These are phyloP conservation scores for Conticribra guillardii DNA, from an alignment of 108 stramenopile genomes.

Conservation along the genomic window DNA sequence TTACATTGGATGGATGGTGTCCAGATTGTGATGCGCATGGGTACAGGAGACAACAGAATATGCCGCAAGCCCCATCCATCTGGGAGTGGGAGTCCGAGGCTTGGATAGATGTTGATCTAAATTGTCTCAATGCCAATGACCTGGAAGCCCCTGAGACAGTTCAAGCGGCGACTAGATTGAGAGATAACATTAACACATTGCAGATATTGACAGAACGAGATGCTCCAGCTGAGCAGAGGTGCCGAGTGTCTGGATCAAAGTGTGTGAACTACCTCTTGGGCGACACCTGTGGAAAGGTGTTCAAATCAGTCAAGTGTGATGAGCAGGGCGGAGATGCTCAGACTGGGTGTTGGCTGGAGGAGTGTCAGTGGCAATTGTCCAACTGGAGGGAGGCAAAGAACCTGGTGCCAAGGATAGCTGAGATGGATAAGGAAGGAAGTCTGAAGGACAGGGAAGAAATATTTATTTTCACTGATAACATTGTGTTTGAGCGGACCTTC, in stretches of 20 bases:
- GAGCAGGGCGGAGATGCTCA: no score
- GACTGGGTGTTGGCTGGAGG: constrained; percentile 13
- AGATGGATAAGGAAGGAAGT: not conserved
- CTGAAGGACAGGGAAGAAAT: constrained; percentile 34
- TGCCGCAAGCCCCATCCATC: no score
- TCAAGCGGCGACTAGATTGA: not conserved
- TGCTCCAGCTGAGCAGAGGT: not conserved
- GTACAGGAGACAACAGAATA: not conserved
- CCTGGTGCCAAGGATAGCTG: constrained; percentile 17
- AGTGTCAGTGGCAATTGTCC: constrained; percentile 5
- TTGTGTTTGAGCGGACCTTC: constrained; percentile 36
- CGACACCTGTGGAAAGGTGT: constrained; percentile 35
- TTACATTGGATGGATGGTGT: constrained; percentile 52
- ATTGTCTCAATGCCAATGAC: no score
- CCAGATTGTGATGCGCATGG: constrained; percentile 37
- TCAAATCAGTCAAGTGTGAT: not conserved
- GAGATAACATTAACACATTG: not conserved
- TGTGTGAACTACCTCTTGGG: constrained; percentile 25
- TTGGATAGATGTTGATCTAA: no score
- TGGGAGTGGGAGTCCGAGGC: not conserved
- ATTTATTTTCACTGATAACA: constrained; percentile 56
- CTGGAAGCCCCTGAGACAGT: constrained; percentile 1
- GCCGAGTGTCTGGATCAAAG: not conserved
- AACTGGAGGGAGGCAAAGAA: constrained; percentile 50
- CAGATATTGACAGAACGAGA: not conserved